Percentiles rank a stretch among this genome's conserved stretches.
Evolutionary conservation across 148 eudicot genomes (phyloP).

Genomic region (Rhododendron mucronatum): DNA sequence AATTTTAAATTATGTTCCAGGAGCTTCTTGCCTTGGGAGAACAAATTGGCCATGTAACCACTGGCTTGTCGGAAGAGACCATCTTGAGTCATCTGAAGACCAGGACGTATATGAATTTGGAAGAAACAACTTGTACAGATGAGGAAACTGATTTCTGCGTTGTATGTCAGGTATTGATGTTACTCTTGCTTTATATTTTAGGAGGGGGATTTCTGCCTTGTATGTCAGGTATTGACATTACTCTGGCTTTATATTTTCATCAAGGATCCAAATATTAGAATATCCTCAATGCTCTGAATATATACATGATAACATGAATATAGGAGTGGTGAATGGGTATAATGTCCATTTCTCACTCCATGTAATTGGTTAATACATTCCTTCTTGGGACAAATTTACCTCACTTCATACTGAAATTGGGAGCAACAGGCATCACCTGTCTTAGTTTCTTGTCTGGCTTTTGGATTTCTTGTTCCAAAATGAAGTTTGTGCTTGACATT

Average conservation of each 20-base stretch:
- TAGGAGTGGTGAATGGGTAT: not conserved
- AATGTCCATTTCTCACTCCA: not conserved
- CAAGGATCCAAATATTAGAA: not conserved
- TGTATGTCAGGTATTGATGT: conserved; percentile 72
- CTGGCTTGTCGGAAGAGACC: conserved; percentile 72
- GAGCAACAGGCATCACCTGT: not conserved
- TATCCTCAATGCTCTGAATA: not conserved
- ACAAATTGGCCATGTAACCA: conserved; percentile 69
- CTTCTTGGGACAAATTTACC: not conserved
- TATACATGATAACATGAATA: not conserved
- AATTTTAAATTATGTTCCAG: conserved; percentile 30
- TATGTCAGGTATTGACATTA: conserved; percentile 68
- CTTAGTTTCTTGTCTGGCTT: not conserved
- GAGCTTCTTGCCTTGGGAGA: conserved; percentile 98
- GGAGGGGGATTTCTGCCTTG: conserved; percentile 61
- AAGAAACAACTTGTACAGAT: conserved; percentile 43
- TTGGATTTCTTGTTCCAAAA: not conserved
- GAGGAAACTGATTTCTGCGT: conserved; percentile 66
- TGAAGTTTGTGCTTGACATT: conserved; percentile 3
- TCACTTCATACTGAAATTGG: not conserved
- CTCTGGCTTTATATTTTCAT: not conserved
- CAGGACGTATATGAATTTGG: conserved; percentile 43
- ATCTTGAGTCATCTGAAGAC: conserved; percentile 53
- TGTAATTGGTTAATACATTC: not conserved
- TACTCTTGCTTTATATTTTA: not conserved